Conservation (phyloP, 768 basidiomycete genomes). For the Boletus edulis region DNA sequence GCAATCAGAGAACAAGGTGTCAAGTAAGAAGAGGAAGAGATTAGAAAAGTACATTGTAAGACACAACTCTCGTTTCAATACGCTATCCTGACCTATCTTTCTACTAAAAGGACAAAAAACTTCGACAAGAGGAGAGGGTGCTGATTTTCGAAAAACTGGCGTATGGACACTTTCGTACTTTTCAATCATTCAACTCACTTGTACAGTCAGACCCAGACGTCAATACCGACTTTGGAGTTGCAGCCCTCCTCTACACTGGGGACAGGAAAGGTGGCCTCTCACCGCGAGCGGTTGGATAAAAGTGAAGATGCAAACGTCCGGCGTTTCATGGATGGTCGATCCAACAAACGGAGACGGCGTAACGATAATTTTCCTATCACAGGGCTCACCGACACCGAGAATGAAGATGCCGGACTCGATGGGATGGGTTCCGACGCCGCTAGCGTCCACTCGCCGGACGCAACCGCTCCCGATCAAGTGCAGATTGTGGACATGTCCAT, state of each 20-base stretch:
- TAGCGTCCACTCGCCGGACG: slow-evolving; percentile 9
- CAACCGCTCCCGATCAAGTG: background rate
- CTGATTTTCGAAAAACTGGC: slow-evolving; percentile 77
- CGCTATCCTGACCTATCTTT: background rate
- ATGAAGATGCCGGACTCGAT: slow-evolving; percentile 35
- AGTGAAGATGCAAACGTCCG: slow-evolving; percentile 59
- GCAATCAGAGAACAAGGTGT: slow-evolving; percentile 70
- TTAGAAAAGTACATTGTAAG: slow-evolving; percentile 91
- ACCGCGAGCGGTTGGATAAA: slow-evolving; percentile 56
- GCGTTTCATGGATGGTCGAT: slow-evolving; percentile 46
- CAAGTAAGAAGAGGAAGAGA: slow-evolving; percentile 81
- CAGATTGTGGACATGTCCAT: slow-evolving; percentile 17
- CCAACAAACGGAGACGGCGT: slow-evolving; percentile 49
- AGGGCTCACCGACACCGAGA: slow-evolving; percentile 26
- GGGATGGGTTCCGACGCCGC: slow-evolving; percentile 23
- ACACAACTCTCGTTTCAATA: background rate
- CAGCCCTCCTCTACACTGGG: slow-evolving; percentile 85
- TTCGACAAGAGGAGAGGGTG: slow-evolving; percentile 84
- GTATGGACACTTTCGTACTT: slow-evolving; percentile 41
- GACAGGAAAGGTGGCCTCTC: slow-evolving; percentile 61
- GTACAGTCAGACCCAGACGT: slow-evolving; percentile 72
- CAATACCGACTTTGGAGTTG: slow-evolving; percentile 56
- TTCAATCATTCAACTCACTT: slow-evolving; percentile 10
- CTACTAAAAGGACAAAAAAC: slow-evolving; percentile 72
- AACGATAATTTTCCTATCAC: slow-evolving; percentile 24